Evolutionary conservation across 106 monocot species (phyloP), one percentile per base, ranked within the genome.

Genomic region (Acanthochlamys bracteata): DNA sequence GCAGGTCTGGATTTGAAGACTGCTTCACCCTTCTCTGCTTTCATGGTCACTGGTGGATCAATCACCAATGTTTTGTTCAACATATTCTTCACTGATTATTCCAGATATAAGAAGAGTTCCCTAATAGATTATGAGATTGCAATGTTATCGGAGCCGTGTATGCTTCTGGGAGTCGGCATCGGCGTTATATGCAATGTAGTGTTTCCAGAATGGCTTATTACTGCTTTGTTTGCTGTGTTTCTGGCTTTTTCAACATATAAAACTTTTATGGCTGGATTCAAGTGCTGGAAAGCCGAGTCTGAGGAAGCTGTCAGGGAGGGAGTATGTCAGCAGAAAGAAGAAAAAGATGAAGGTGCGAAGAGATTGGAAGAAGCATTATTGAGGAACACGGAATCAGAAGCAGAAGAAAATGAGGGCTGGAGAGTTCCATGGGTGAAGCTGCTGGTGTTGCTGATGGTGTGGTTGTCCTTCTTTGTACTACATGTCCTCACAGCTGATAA

Each of bases 171-270:
- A 4, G 93, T 89, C 7, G 83, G 89, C 19, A 24, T 78, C 7
- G 89, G 93, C 8, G 85, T 93, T 16, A 13, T 89, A 16, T 83
- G 79, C 69, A 93, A 93, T 69, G 65, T 86, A 8, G 47, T 79
- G 72, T 86, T 89, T 70, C 89, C 85, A 0, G 89, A 83, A 66
- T 93, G 93, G 93, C 80, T 93, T 25, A 79, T 86, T 53, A 93
- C 80, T 1, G 70, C 49, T 6, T 69, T 86, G 14, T 89, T 89
- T 33, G 74, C 70, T 19, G 24, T 73, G 10, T 75, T 93, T 55
- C 73, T 93, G 0, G 84, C 71, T 7, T 70, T 24, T 11, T 82
- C 68, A 33, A 86, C 93, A 4, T 78, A 21, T 65, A 93, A 83
- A 71, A 93, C 85, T 0, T 78, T 68, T 55, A 54, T 20, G 11